Base-by-base conservation (phyloP, 2,329 filamentous ascomycete genomes). In the Fusarium protoensiforme region DNA sequence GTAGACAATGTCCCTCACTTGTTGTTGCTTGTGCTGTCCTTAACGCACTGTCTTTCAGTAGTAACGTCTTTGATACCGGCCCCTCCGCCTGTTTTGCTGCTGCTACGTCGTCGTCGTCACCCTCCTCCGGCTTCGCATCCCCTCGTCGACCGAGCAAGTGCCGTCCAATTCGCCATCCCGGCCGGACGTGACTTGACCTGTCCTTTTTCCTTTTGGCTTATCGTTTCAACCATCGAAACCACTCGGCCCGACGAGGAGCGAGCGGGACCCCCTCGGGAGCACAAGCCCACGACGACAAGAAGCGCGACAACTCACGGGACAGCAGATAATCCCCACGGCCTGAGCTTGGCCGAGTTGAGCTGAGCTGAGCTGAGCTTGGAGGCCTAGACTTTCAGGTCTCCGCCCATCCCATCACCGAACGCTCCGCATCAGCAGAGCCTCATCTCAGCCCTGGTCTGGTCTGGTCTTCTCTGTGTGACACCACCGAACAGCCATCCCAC, bases 231-330 rank as follows among this genome's bases (percentile, higher is more conserved):
- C 70, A 35, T 70, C 66, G 67, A 58, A 61, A 63, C 41, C 35
- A 53, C n/a, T 73, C 71, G 71, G 71, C 54, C 71, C 70, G 71
- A 73, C 46, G 11, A 51, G 24, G 70, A 73, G 57, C 46, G 56
- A 61, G 71, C 69, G 62, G 70, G 69, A 67, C 69, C 66, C 43
- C 62, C 39, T 29, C 18, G 69, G 61, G 59, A 62, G 69, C 68
- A 65, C 64, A 65, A 54, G 39, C 65, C 29, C 58, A 72, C 65
- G 57, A 56, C 39, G 27, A 57, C 33, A n/a, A 56, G 41, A 69
- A 41, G 27, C 60, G 20, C 48, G 24, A 7, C 22, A 56, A 35
- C 24, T 24, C 5, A 3, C 38, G 9, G 29, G 31, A 41, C n/a
- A 64, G 36, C 57, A 59, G 58, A 20, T 14, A 51, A 51, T 51